A percentile compares a stretch with the other conserved stretches of the same genome.
Evolutionary conservation across 257 asterid genomes (phyloP).

Genomic region (Solanum ossicruentum): DNA sequence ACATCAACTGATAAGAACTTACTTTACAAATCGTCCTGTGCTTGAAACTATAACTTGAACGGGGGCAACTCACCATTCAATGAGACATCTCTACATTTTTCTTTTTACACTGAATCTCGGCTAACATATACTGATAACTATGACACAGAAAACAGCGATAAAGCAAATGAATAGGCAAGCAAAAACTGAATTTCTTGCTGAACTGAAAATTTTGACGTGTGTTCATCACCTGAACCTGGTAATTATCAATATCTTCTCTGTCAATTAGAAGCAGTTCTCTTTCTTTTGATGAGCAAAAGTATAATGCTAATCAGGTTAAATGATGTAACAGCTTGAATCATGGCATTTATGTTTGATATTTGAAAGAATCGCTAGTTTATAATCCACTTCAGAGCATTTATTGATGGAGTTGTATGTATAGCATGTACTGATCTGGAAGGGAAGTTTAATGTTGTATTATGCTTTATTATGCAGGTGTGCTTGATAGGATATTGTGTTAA

Average conservation of each 20-base stretch:
- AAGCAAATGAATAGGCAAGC: constrained; percentile 98
- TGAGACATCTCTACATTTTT: neutral
- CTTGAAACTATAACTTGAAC: neutral
- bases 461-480: constrained; percentile 79
- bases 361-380: neutral
- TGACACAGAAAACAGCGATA: constrained; percentile 77
- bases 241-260: constrained; percentile 9
- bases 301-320: neutral
- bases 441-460: neutral
- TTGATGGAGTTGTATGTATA: neutral
- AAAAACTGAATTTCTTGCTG: constrained; percentile 71
- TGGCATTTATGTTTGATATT: neutral
- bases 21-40: neutral
- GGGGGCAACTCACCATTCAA: neutral
- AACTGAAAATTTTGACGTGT: constrained; percentile 73
- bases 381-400: neutral
- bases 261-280: neutral
- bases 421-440: neutral
- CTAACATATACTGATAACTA: neutral
- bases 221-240: constrained; percentile 97
- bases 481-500: constrained; percentile 86
- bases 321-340: neutral
- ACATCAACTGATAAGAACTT: neutral
- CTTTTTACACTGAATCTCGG: neutral
- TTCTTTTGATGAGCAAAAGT: neutral